Percentiles rank a stretch among this genome's conserved stretches.
These are phyloP conservation scores for Brassica incana DNA, from an alignment of 345 rosid genomes.

Conservation along the genomic window DNA sequence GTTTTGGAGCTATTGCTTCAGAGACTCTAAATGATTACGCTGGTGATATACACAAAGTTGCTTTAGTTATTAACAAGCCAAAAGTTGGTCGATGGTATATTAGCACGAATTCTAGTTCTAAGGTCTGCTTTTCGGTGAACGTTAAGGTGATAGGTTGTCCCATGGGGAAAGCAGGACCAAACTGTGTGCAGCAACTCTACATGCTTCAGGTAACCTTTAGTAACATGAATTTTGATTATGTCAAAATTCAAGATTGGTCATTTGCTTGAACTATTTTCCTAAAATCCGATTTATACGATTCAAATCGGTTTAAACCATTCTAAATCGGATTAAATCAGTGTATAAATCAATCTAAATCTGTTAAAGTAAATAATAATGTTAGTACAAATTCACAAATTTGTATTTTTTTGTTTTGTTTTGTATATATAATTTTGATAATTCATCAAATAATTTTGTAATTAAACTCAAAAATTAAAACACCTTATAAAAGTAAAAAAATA, in stretches of 20 bases:
- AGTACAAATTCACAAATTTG: too few relatives aligned
- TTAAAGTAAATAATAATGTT: too few relatives aligned
- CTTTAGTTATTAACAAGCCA: conserved; percentile 65
- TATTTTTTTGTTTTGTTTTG: too few relatives aligned
- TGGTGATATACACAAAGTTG: conserved; percentile 50
- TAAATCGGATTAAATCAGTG: too few relatives aligned
- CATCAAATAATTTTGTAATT: too few relatives aligned
- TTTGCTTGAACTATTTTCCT: neutral
- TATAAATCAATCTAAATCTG: too few relatives aligned
- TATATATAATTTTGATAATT: too few relatives aligned
- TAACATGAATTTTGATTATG: neutral
- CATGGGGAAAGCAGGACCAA: conserved; percentile 73
- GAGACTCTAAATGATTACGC: conserved; percentile 67
- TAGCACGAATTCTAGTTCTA: conserved; percentile 34
- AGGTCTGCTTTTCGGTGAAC: conserved; percentile 70
- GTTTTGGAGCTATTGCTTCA: conserved; percentile 81
- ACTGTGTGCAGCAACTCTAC: conserved; percentile 62
- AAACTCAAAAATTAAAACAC: too few relatives aligned
- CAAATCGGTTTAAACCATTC: too few relatives aligned
- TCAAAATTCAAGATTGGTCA: conserved; percentile 9
- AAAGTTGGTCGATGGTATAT: conserved; percentile 83
- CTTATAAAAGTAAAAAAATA: too few relatives aligned
- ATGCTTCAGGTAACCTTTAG: conserved; percentile 61
- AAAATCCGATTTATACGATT: too few relatives aligned
- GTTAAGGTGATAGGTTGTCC: conserved; percentile 70